These are phyloP conservation scores for Cercospora sp. DNA, from an alignment of 2,329 filamentous ascomycete species.

Conservation along the genomic window DNA sequence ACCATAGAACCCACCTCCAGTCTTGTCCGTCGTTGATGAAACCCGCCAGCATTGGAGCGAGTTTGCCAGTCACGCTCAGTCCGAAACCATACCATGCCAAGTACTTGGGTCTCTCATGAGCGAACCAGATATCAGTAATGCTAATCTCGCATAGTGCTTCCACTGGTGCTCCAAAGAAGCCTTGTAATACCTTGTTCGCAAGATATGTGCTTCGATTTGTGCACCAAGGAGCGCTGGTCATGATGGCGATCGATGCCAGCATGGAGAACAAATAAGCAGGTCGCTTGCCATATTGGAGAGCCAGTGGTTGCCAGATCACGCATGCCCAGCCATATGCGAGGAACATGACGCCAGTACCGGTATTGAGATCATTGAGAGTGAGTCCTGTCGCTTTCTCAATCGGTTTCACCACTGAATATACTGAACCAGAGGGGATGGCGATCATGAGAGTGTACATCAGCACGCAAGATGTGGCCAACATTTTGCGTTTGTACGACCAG, in stretches of 20 bases:
- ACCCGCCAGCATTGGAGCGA: constrained; percentile 50
- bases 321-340: constrained; percentile 53
- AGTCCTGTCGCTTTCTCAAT: constrained; percentile 52
- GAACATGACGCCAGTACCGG: constrained; percentile 56
- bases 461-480: constrained; percentile 44
- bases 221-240: constrained; percentile 48
- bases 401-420: constrained; percentile 53
- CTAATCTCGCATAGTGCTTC: constrained; percentile 48
- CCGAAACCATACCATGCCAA: constrained; percentile 36
- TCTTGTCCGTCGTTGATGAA: constrained; percentile 53
- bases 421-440: constrained; percentile 51
- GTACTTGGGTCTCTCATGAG: constrained; percentile 37
- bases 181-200: constrained; percentile 51
- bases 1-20: constrained; percentile 55
- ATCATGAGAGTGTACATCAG: constrained; percentile 51
- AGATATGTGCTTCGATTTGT: constrained; percentile 51
- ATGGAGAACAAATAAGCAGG: constrained; percentile 50
- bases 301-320: constrained; percentile 55
- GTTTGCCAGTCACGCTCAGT: constrained; percentile 30
- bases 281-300: constrained; percentile 54
- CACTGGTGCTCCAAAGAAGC: constrained; percentile 52
- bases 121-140: constrained; percentile 33
- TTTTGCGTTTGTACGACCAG: constrained; percentile 48
- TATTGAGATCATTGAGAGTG: constrained; percentile 47
- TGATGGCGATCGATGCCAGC: constrained; percentile 44